A percentile compares a stretch with the other conserved stretches of the same genome.
phyloP scores from a whole-genome alignment of 768 basidiomycete genomes.

The Austroboletus festivus region DNA sequence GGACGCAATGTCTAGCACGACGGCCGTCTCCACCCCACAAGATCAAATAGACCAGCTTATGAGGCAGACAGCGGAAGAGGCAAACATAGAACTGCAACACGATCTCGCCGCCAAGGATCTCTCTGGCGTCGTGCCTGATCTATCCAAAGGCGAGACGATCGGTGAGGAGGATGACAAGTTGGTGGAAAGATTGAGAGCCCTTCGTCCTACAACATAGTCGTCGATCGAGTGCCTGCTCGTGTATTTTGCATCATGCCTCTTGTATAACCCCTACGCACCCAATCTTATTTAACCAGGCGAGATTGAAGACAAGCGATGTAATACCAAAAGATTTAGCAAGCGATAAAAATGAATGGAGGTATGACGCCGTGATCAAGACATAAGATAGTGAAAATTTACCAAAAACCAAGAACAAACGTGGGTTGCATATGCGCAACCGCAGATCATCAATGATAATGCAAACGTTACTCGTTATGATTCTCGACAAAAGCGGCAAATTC shows the following conservation, averaged over 20 bases:
- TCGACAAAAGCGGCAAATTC: slow-evolving; percentile 58
- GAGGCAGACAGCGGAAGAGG: slow-evolving; percentile 94
- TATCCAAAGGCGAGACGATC: slow-evolving; percentile 48
- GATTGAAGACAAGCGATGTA: slow-evolving; percentile 6
- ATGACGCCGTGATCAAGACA: slow-evolving; percentile 10
- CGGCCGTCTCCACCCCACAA: slow-evolving; percentile 90
- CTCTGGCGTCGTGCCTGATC: slow-evolving; percentile 52
- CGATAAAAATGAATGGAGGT: slow-evolving; percentile 20
- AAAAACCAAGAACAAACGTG: slow-evolving; percentile 13
- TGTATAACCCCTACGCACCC: too few species aligned
- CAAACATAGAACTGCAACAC: slow-evolving; percentile 92
- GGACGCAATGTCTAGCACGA: slow-evolving; percentile 90
- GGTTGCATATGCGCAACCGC: not conserved
- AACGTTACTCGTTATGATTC: slow-evolving; percentile 23
- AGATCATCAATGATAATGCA: slow-evolving; percentile 4
- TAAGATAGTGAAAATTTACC: slow-evolving; percentile 30
- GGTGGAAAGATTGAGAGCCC: slow-evolving; percentile 83
- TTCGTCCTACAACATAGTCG: slow-evolving; percentile 68
- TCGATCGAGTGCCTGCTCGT: too few species aligned
- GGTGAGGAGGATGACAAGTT: slow-evolving; percentile 79
- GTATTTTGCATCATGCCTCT: too few species aligned
- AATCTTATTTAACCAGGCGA: not conserved
- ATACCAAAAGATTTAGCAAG: slow-evolving; percentile 10
- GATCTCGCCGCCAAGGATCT: slow-evolving; percentile 71
- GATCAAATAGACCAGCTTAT: slow-evolving; percentile 94